phyloP scores from a whole-genome alignment of 345 rosid genomes.

The Theobroma cacao region DNA sequence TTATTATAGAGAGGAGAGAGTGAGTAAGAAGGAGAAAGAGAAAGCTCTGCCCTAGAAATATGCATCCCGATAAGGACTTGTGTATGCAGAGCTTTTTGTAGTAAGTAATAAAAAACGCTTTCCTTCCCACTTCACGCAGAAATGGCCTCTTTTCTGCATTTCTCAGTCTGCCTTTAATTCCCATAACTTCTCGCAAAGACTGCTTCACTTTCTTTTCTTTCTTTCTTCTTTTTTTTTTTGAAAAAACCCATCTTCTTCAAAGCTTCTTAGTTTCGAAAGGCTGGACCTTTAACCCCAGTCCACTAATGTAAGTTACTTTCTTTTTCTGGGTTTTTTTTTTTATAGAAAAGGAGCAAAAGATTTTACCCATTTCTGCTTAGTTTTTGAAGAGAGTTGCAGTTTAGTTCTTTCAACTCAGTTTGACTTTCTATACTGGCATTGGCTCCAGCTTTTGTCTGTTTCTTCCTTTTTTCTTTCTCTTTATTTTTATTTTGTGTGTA shows the following conservation, averaged over 20 bases:
- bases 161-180: slow-evolving; percentile 21
- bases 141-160: slow-evolving; percentile 14
- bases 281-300: slow-evolving; percentile 15
- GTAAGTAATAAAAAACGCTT: slow-evolving; percentile 6
- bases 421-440: slow-evolving; percentile 24
- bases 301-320: slow-evolving; percentile 24
- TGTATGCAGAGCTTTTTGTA: slow-evolving; percentile 10
- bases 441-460: slow-evolving; percentile 17
- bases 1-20: slow-evolving; percentile 14
- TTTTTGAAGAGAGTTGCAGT: not conserved
- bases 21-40: slow-evolving; percentile 17
- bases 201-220: not conserved
- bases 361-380: not conserved
- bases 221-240: not conserved
- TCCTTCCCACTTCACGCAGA: not conserved
- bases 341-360: not conserved
- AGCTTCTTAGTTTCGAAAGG: slow-evolving; percentile 12
- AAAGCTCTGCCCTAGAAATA: slow-evolving; percentile 24
- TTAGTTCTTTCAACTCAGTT: slow-evolving; percentile 16
- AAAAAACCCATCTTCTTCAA: not conserved
- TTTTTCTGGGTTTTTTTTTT: not conserved
- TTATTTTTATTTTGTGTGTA: not conserved
- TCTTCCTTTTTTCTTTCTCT: not conserved
- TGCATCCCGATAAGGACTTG: slow-evolving; percentile 13
- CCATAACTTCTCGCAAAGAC: slow-evolving; percentile 2